These are phyloP conservation scores for Cadophora sp. DNA, from an alignment of 2,329 filamentous ascomycete genomes.

Conservation along the genomic window DNA sequence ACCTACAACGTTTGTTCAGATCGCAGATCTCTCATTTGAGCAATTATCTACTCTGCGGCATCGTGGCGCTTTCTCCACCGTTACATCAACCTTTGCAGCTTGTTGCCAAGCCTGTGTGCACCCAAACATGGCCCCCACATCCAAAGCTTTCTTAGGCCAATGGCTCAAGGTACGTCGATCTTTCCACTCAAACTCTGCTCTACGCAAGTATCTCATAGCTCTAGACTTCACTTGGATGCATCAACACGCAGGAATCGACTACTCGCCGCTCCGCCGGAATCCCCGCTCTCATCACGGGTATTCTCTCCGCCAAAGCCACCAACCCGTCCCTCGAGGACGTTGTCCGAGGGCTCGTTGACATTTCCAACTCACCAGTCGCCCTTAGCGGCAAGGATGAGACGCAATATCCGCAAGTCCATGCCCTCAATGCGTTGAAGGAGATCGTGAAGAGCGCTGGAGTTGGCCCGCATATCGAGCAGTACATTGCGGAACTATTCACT, in stretches of 20 bases:
- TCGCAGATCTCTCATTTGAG: conserved; percentile 79
- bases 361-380: conserved; percentile 61
- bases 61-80: conserved; percentile 91
- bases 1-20: conserved; percentile 63
- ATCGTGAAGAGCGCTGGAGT: conserved; percentile 86
- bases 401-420: conserved; percentile 89
- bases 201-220: conserved; percentile 19
- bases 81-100: conserved; percentile 83
- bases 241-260: conserved; percentile 77
- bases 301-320: conserved; percentile 71
- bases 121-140: neutral
- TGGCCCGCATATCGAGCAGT: conserved; percentile 73
- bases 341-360: conserved; percentile 66
- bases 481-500: conserved; percentile 75
- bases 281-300: conserved; percentile 82
- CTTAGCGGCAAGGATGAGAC: conserved; percentile 62
- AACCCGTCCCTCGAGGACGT: conserved; percentile 68
- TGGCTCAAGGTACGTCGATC: conserved; percentile 74
- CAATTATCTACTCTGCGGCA: conserved; percentile 86
- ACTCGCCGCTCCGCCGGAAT: conserved; percentile 93
- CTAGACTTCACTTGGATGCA: conserved; percentile 70
- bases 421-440: conserved; percentile 91
- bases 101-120: conserved; percentile 64
- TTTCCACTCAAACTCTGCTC: conserved; percentile 28
- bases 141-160: conserved; percentile 52